Evolutionary conservation across 1,139 yeast genomes (phyloP).

Genomic region (Yamadazyma trypodendri): DNA sequence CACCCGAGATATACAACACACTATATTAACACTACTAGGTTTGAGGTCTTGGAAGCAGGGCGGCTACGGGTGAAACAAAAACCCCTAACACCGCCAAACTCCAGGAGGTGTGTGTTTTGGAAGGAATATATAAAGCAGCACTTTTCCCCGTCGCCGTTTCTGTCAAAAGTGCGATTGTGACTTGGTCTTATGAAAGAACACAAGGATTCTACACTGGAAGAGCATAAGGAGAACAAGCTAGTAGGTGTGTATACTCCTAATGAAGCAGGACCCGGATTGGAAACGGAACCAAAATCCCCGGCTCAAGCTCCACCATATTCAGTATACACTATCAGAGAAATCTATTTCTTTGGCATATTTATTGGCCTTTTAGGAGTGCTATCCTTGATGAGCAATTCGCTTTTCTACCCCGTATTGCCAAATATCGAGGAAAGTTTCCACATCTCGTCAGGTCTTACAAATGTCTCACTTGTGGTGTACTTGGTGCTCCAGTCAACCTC

Average conservation of each 20-base stretch:
- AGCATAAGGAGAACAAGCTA: too few species aligned
- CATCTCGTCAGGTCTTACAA: constrained; percentile 54
- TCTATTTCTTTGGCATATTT: constrained; percentile 20
- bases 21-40: too few species aligned
- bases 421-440: constrained; percentile 50
- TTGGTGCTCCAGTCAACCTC: constrained; percentile 67
- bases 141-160: background rate
- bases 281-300: background rate
- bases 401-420: constrained; percentile 71
- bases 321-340: constrained; percentile 17
- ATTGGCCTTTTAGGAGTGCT: constrained; percentile 42
- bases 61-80: too few species aligned
- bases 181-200: background rate
- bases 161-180: background rate
- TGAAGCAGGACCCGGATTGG: too few species aligned
- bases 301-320: constrained; percentile 8
- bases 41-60: too few species aligned
- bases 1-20: too few species aligned
- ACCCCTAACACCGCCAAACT: too few species aligned
- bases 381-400: constrained; percentile 68
- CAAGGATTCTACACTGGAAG: too few species aligned
- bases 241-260: too few species aligned
- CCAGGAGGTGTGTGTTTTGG: background rate
- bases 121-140: background rate
- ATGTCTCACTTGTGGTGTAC: constrained; percentile 70